phyloP scores from a whole-genome alignment of 148 eudicot genomes.

The Arctostaphylos glauca region DNA sequence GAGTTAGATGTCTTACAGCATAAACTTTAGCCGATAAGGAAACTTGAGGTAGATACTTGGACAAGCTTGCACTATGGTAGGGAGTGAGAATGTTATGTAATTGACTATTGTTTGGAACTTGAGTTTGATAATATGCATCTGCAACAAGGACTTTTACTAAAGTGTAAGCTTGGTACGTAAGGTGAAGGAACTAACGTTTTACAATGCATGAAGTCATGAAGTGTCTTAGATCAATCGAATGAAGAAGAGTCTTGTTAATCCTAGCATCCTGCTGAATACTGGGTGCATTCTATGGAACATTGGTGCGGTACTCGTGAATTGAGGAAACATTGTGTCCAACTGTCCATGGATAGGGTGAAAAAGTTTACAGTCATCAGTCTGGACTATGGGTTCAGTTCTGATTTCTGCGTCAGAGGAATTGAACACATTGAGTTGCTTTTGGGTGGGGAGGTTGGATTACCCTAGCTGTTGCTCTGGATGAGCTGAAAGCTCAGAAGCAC shows the following conservation, averaged over 20 bases:
- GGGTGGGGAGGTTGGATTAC: too few relatives aligned
- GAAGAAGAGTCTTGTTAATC: neutral
- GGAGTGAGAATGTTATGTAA: neutral
- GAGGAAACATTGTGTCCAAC: too few relatives aligned
- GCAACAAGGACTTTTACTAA: neutral
- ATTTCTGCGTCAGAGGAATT: neutral
- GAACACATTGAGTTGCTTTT: neutral
- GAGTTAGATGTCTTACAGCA: neutral
- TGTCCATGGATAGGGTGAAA: too few relatives aligned
- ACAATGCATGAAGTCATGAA: neutral
- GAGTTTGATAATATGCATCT: neutral
- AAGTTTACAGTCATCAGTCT: too few relatives aligned
- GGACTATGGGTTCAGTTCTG: neutral
- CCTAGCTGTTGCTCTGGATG: too few relatives aligned
- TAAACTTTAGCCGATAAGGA: neutral
- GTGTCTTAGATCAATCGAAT: neutral
- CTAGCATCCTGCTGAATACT: neutral
- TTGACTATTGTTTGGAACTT: neutral
- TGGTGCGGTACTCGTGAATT: neutral
- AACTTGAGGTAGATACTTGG: neutral
- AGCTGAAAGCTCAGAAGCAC: too few relatives aligned
- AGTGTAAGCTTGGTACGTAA: neutral
- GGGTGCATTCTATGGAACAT: neutral
- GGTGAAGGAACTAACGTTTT: neutral
- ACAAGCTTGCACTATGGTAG: neutral